Evolutionary conservation across 1,139 yeast genomes (phyloP).

Genomic region (Saccharomycopsis crataegensis): DNA sequence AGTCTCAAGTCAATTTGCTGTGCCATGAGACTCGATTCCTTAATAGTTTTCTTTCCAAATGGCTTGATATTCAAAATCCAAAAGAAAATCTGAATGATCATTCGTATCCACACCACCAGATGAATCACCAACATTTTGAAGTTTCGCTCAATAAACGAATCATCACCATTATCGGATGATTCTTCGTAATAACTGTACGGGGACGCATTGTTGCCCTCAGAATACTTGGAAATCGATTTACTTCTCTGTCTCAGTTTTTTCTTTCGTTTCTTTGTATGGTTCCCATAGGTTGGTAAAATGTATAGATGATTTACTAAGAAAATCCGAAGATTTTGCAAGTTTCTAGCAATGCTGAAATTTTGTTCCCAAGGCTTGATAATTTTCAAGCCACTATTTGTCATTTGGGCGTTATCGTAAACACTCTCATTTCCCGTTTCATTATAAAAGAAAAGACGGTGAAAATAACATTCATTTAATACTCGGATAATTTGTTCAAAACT

Average conservation of each 20-base stretch:
- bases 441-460: constrained; percentile 13
- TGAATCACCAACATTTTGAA: constrained; percentile 17
- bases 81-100: constrained; percentile 31
- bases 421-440: background rate
- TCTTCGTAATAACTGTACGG: background rate
- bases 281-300: constrained; percentile 14
- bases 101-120: constrained; percentile 25
- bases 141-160: background rate
- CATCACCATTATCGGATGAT: background rate
- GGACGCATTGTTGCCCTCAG: too few species aligned
- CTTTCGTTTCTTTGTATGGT: background rate
- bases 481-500: constrained; percentile 11
- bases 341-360: constrained; percentile 8
- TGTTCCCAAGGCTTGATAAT: constrained; percentile 18
- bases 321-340: constrained; percentile 7
- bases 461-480: constrained; percentile 16
- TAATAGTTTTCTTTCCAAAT: constrained; percentile 28
- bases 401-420: background rate
- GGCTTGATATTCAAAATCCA: constrained; percentile 32
- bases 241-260: background rate
- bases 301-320: constrained; percentile 15
- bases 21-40: constrained; percentile 53
- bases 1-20: constrained; percentile 75
- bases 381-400: background rate
- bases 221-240: too few species aligned